These are phyloP conservation scores for Verruconis gallopava DNA, from an alignment of 2,329 filamentous ascomycete species.

Conservation along the genomic window DNA sequence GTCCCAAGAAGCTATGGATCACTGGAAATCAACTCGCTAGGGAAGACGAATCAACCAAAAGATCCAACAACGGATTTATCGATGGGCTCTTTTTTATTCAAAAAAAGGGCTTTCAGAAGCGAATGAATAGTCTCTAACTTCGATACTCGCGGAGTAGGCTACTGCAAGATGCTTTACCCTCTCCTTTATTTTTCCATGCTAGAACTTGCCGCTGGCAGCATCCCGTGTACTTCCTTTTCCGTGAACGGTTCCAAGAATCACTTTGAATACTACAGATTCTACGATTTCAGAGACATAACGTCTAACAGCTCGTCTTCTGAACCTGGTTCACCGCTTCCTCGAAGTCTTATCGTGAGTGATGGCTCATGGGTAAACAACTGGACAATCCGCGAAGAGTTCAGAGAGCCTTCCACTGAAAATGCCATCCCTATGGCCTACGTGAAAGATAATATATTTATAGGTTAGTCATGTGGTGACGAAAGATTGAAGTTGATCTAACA, in stretches of 20 bases:
- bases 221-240: conserved; percentile 12
- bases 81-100: no score
- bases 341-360: conserved; percentile 2
- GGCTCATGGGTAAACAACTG: conserved; percentile 12
- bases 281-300: conserved; percentile 12
- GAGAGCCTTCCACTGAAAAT: conserved; percentile 4
- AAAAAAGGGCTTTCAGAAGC: no score
- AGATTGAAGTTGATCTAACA: not conserved
- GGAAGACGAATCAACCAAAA: no score
- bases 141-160: no score
- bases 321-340: not conserved
- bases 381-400: conserved; percentile 9
- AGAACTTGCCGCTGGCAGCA: not conserved
- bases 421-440: conserved; percentile 11
- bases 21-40: no score
- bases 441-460: conserved; percentile 9
- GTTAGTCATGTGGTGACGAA: not conserved
- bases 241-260: conserved; percentile 11
- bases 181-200: no score
- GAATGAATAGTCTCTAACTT: no score
- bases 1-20: no score
- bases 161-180: no score
- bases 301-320: not conserved
- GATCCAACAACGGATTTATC: no score
- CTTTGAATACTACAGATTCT: conserved; percentile 14